A percentile compares a stretch with the other conserved stretches of the same genome.
These are phyloP conservation scores for Alternaria sp. DNA, from an alignment of 2,329 filamentous ascomycete genomes.

Conservation along the genomic window DNA sequence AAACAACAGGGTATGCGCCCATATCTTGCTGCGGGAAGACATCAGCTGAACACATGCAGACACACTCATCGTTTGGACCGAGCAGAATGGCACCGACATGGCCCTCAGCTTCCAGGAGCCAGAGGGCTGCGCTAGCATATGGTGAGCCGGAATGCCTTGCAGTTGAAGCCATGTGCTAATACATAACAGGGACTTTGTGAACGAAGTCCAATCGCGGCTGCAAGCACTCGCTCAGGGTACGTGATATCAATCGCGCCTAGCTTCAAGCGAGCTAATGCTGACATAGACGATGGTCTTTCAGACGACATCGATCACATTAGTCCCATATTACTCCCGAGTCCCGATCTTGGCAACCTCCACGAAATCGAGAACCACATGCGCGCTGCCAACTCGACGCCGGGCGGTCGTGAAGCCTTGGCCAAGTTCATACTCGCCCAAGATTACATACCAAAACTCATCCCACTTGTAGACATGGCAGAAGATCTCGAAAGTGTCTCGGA, in stretches of 20 bases:
- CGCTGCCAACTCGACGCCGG: constrained; percentile 75
- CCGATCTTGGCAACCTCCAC: constrained; percentile 80
- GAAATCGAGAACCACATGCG: constrained; percentile 90
- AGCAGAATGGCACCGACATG: constrained; percentile 92
- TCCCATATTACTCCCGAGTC: constrained; percentile 77
- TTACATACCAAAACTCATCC: constrained; percentile 87
- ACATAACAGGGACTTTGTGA: constrained; percentile 84
- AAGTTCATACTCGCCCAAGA: constrained; percentile 87
- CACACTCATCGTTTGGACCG: constrained; percentile 98
- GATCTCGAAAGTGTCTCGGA: constrained; percentile 88
- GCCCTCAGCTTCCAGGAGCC: constrained; percentile 97
- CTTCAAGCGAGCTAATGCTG: constrained; percentile 25
- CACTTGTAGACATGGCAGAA: constrained; percentile 87
- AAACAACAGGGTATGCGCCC: constrained; percentile 85
- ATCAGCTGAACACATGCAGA: constrained; percentile 64
- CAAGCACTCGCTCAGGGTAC: constrained; percentile 70
- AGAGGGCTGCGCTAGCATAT: constrained; percentile 91
- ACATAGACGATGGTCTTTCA: constrained; percentile 81
- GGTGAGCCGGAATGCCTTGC: constrained; percentile 63
- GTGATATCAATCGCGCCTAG: constrained; percentile 20
- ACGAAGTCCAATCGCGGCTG: constrained; percentile 81
- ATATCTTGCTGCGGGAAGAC: background rate
- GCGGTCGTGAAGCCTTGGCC: constrained; percentile 83
- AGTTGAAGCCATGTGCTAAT: constrained; percentile 25
- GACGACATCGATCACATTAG: constrained; percentile 82